A percentile compares a stretch with the other conserved stretches of the same genome.
These are phyloP conservation scores for Austroboletus eburneus DNA, from an alignment of 768 basidiomycete species.

Conservation along the genomic window DNA sequence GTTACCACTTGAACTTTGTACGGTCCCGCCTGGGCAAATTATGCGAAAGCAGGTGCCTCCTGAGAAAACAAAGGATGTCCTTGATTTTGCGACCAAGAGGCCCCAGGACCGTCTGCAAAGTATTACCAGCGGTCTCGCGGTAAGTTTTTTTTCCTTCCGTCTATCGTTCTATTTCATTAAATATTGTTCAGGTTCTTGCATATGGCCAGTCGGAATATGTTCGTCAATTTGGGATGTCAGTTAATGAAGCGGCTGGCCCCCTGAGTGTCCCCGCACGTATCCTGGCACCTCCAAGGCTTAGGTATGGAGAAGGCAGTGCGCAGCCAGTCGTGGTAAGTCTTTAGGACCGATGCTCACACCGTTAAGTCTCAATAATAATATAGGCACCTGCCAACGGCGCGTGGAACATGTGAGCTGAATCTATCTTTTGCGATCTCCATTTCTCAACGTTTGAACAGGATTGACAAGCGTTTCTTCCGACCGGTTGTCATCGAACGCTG, in stretches of 20 bases:
- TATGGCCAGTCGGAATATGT: constrained; percentile 77
- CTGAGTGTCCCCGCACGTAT: constrained; percentile 59
- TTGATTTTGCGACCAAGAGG: constrained; percentile 63
- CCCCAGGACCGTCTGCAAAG: constrained; percentile 54
- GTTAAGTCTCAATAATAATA: constrained; percentile 2
- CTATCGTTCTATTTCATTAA: background rate
- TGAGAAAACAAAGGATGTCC: constrained; percentile 58
- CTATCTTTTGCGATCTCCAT: background rate
- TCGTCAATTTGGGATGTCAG: constrained; percentile 65
- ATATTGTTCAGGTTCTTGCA: constrained; percentile 44
- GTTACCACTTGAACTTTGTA: constrained; percentile 65
- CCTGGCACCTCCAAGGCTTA: constrained; percentile 58
- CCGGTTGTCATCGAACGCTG: constrained; percentile 53
- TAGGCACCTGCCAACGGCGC: constrained; percentile 62
- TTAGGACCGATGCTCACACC: background rate
- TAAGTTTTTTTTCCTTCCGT: constrained; percentile 21
- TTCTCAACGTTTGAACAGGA: constrained; percentile 37
- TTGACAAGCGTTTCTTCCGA: constrained; percentile 66
- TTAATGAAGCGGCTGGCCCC: constrained; percentile 48
- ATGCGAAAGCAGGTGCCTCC: constrained; percentile 68
- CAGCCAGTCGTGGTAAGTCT: constrained; percentile 53
- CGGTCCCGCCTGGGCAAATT: constrained; percentile 60
- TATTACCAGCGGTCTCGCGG: constrained; percentile 52
- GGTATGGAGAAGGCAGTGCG: constrained; percentile 56
- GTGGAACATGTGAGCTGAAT: constrained; percentile 67